These are phyloP conservation scores for Sonneratia alba DNA, from an alignment of 345 rosid genomes.

Conservation along the genomic window DNA sequence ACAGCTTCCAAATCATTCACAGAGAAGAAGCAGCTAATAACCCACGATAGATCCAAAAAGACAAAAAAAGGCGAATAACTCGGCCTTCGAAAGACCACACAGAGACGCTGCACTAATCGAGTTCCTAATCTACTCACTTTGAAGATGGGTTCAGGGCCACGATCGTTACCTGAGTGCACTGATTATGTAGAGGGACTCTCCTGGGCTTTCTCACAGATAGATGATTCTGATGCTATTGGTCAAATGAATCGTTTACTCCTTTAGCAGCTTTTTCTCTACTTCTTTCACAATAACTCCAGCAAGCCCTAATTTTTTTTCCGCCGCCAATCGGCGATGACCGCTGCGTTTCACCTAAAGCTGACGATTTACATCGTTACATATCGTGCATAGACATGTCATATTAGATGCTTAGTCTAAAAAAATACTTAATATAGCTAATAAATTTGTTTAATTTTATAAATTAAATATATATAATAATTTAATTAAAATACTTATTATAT, in stretches of 20 bases:
- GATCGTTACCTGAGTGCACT: neutral
- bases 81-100: neutral
- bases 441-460: too few relatives aligned
- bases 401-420: too few relatives aligned
- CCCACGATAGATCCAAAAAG: neutral
- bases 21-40: neutral
- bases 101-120: neutral
- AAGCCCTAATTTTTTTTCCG: neutral
- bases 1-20: neutral
- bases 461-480: too few relatives aligned
- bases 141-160: neutral
- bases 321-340: neutral
- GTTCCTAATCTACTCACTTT: neutral
- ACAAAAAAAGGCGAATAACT: neutral
- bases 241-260: neutral
- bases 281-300: neutral
- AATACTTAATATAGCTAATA: too few relatives aligned
- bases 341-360: neutral
- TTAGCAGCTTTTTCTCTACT: neutral
- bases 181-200: neutral
- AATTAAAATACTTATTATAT: too few relatives aligned
- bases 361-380: too few relatives aligned
- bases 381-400: too few relatives aligned
- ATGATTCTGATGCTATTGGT: neutral
- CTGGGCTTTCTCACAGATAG: neutral